These are phyloP conservation scores for Pyrus communis DNA, from an alignment of 306 rosid species.

Conservation along the genomic window DNA sequence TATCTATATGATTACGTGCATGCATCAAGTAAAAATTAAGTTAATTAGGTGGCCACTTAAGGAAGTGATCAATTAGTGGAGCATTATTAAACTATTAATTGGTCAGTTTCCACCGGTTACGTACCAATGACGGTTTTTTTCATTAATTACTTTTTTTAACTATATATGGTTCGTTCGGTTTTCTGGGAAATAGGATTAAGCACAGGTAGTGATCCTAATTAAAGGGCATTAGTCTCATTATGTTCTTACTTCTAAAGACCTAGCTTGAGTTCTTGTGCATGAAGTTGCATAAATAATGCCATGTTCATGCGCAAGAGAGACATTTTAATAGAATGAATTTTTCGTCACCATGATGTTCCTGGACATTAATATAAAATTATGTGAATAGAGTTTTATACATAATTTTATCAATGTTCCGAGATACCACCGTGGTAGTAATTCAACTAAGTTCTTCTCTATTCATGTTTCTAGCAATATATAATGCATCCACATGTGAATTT, in stretches of 20 bases:
- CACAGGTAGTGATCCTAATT: neutral
- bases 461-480: neutral
- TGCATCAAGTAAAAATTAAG: neutral
- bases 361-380: too few relatives aligned
- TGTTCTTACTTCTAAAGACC: neutral
- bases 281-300: neutral
- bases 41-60: neutral
- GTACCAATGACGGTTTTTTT: neutral
- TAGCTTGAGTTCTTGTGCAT: neutral
- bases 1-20: neutral
- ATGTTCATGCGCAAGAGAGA: neutral
- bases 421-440: too few relatives aligned
- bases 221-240: neutral
- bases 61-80: neutral
- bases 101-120: neutral
- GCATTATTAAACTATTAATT: neutral
- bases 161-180: neutral
- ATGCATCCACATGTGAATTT: neutral
- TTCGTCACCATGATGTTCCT: too few relatives aligned
- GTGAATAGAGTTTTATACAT: too few relatives aligned
- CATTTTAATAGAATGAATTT: too few relatives aligned
- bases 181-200: neutral
- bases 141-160: neutral
- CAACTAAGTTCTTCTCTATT: neutral
- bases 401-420: too few relatives aligned